Evolutionary conservation across 2,329 filamentous ascomycete species (phyloP).

Genomic region (Aspergillus awamori): DNA sequence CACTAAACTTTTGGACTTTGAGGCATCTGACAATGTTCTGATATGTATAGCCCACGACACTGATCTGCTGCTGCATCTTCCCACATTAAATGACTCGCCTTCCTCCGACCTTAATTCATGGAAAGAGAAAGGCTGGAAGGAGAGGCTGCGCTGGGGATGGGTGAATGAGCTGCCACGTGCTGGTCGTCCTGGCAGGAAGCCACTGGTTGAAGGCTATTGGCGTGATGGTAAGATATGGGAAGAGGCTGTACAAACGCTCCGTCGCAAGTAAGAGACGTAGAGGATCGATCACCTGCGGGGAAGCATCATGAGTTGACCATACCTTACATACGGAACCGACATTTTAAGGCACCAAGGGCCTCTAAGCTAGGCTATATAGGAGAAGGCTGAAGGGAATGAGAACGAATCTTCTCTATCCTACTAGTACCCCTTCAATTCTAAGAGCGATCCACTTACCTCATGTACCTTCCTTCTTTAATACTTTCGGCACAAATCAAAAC

Average conservation of each 20-base stretch:
- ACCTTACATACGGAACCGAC: not conserved
- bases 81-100: slow-evolving; percentile 8
- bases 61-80: slow-evolving; percentile 1
- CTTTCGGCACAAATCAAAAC: not conserved
- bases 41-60: slow-evolving; percentile 14
- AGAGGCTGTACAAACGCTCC: not conserved
- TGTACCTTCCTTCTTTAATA: not conserved
- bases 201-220: slow-evolving; percentile 11
- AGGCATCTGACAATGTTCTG: slow-evolving; percentile 3
- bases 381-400: no score
- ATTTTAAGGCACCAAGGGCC: no score
- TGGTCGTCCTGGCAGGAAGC: slow-evolving; percentile 4
- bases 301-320: not conserved
- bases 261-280: not conserved
- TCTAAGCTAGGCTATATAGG: no score
- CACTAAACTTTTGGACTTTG: slow-evolving; percentile 1
- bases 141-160: slow-evolving; percentile 14
- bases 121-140: slow-evolving; percentile 12
- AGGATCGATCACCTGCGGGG: not conserved
- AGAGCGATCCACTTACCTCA: no score
- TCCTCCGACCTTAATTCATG: slow-evolving; percentile 8
- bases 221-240: slow-evolving; percentile 10
- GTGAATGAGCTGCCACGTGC: slow-evolving; percentile 11
- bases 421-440: not conserved
- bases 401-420: not conserved